Conservation (phyloP, 495 filamentous ascomycete genomes). For the Mytilinidion resinicola region DNA sequence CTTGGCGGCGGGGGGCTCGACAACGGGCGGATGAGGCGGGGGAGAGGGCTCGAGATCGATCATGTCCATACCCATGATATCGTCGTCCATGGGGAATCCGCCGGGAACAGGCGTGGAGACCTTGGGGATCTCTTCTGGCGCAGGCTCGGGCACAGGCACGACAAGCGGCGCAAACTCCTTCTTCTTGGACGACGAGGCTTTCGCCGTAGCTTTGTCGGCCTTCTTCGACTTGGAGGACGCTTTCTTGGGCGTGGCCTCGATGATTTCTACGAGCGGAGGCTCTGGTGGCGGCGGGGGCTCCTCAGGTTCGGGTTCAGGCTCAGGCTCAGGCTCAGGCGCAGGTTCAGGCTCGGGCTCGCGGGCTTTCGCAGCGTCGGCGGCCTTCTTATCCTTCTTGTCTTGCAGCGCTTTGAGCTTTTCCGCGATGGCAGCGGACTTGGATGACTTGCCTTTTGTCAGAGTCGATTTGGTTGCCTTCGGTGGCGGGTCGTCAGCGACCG, state of each 20-base stretch:
- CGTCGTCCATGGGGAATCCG: constrained; percentile 37
- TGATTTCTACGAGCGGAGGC: constrained; percentile 26
- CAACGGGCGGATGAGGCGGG: constrained; percentile 7
- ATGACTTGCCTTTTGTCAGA: constrained; percentile 4
- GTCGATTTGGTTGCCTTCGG: constrained; percentile 22
- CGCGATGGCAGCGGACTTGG: constrained; percentile 16
- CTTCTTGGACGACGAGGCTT: constrained; percentile 22
- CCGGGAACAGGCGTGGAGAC: constrained; percentile 35
- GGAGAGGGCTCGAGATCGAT: constrained; percentile 22
- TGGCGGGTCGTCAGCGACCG: constrained; percentile 18
- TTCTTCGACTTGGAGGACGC: constrained; percentile 21
- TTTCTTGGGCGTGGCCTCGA: constrained; percentile 27
- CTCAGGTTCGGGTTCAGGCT: constrained; percentile 18
- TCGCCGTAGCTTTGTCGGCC: constrained; percentile 6
- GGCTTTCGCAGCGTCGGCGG: not conserved
- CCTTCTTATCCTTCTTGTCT: constrained; percentile 22
- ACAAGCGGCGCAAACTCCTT: constrained; percentile 10
- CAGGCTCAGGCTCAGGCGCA: constrained; percentile 16
- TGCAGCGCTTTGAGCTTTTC: constrained; percentile 34
- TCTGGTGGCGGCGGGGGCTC: constrained; percentile 19
- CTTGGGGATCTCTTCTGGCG: constrained; percentile 21
- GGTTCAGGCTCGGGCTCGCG: constrained; percentile 14
- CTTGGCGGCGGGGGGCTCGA: constrained; percentile 6
- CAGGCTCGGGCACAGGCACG: constrained; percentile 22
- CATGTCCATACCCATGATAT: constrained; percentile 21